Evolutionary conservation across 2,329 filamentous ascomycete genomes (phyloP), one percentile per base, ranked within the genome.

Genomic region (Geosmithia flava): DNA sequence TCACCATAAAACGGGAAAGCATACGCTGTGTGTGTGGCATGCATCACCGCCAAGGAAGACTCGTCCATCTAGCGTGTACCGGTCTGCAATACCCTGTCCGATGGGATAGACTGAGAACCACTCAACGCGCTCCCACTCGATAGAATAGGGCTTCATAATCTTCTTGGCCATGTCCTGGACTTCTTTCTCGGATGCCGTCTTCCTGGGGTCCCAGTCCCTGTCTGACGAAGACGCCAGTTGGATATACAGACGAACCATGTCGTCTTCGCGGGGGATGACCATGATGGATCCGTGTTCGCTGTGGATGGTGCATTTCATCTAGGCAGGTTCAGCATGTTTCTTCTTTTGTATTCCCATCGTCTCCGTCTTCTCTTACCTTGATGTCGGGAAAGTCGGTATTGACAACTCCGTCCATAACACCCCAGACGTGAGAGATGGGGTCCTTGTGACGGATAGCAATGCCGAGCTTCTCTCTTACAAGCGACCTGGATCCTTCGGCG

Each of bases 71-170:
- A 82, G 63, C 0, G 81, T 83, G 55, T 84, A 84, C 17, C 71
- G 76, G 48, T 83, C 81, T 1, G 83, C 75, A 33, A 86, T 82
- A 0, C 84, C 81, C 61, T 88, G 84, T 8, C 83, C 83, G 52
- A 88, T 86, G 43, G 84, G 82, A 55, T 88, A 88, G 2, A 84
- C 83, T 0, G 84, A 85, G 64, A 79, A 88, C 84, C 83, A 87
- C 56, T 85, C 81, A 1, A 84, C 75, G 7, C 70, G 68, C 52
- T 82, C 80, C 71, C 82, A 85, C 50, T 78, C 73, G 49, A 87
- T 81, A 6, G 67, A 72, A 59, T 85, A 87, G 2, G 83, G 82
- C 44, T 76, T 67, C 20, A 87, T 60, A 15, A 85, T 85, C 49
- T 69, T 75, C 59, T 81, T 81, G 3, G 82, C 82, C 2, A 77